phyloP scores from a whole-genome alignment of 495 filamentous ascomycete species.

The Xylaria bambusicola region DNA sequence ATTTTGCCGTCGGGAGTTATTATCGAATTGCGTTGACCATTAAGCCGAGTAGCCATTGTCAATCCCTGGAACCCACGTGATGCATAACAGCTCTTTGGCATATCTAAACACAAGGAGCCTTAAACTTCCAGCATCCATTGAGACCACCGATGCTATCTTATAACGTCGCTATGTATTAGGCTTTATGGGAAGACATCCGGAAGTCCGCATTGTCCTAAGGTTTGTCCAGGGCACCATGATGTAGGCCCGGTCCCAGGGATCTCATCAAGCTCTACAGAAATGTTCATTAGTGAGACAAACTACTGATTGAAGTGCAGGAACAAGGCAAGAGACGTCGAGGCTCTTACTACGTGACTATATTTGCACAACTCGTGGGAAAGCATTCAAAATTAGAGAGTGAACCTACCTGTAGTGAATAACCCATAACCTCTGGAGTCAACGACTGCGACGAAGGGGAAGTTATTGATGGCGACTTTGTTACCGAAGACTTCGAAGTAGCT shows the following conservation, averaged over 20 bases:
- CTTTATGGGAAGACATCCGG: not conserved
- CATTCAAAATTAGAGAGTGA: not conserved
- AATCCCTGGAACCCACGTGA: no score
- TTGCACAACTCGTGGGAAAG: not conserved
- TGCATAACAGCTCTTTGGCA: no score
- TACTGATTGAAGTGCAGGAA: not conserved
- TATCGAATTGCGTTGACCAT: no score
- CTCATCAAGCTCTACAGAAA: not conserved
- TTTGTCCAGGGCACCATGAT: not conserved
- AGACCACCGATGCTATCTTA: no score
- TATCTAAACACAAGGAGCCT: no score
- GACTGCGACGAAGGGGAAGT: not conserved
- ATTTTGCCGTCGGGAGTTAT: no score
- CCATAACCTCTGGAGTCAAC: not conserved
- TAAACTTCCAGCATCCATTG: no score
- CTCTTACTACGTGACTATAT: not conserved
- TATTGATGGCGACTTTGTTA: not conserved
- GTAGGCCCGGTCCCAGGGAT: not conserved
- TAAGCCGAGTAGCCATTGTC: no score
- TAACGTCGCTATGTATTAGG: no score
- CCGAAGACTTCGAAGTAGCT: not conserved
- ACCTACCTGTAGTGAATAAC: not conserved
- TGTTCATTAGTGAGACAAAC: not conserved
- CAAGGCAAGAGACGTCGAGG: not conserved
- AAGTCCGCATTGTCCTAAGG: not conserved